These are phyloP conservation scores for Solanum tacnaense DNA, from an alignment of 257 asterid genomes.

Conservation along the genomic window DNA sequence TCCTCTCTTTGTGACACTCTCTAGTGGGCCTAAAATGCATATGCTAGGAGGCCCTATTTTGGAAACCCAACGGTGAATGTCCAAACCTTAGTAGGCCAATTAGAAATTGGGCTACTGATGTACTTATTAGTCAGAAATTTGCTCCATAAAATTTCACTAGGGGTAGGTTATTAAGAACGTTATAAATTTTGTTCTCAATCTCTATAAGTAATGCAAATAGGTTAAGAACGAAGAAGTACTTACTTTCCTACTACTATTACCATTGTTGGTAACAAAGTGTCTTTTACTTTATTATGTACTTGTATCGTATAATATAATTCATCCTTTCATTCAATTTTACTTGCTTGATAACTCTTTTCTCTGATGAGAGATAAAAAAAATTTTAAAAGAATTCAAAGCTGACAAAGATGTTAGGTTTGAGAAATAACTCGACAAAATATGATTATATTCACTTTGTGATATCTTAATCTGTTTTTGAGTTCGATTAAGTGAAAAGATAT, in stretches of 20 bases:
- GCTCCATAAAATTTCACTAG: background rate
- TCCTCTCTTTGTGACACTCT: background rate
- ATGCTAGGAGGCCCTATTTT: background rate
- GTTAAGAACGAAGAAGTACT: no score
- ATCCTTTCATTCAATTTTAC: no score
- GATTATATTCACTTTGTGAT: background rate
- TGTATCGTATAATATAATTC: background rate
- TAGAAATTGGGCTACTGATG: background rate
- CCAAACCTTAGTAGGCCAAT: background rate
- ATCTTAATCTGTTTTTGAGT: background rate
- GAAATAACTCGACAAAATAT: no score
- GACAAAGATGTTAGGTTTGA: no score
- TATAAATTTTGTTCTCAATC: no score
- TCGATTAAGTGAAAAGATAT: no score
- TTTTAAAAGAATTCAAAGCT: no score
- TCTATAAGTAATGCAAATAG: no score
- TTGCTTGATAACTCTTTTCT: no score
- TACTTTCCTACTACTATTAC: no score
- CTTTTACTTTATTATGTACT: background rate
- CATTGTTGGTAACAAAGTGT: background rate
- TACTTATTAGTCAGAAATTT: background rate
- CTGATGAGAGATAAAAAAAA: no score
- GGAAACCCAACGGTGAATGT: background rate
- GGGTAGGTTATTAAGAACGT: background rate
- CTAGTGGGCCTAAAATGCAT: background rate